These are phyloP conservation scores for Alnus glutinosa DNA, from an alignment of 306 rosid genomes.

Conservation along the genomic window DNA sequence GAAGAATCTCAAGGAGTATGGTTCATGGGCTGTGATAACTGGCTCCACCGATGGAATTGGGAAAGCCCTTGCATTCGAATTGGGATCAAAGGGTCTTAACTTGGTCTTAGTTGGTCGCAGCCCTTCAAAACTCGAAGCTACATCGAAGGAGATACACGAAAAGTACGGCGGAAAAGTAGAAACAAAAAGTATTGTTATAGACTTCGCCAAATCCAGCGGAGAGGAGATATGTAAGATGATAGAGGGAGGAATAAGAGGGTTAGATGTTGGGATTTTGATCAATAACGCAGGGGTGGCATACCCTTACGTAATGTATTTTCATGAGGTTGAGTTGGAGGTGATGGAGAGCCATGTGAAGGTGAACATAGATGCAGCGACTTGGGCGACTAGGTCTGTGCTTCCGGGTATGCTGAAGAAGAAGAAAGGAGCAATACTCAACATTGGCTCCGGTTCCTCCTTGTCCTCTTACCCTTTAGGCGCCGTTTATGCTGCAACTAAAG, in stretches of 20 bases:
- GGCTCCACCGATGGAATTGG: conserved; percentile 92
- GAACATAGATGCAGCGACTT: conserved; percentile 46
- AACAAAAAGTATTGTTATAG: conserved; percentile 30
- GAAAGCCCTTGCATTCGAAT: conserved; percentile 62
- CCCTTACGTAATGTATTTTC: conserved; percentile 53
- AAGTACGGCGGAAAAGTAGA: too few relatives aligned
- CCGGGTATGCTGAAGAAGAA: conserved; percentile 52
- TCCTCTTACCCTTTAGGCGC: conserved; percentile 51
- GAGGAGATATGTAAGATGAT: neutral
- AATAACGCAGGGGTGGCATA: conserved; percentile 75
- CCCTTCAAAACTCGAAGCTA: conserved; percentile 47
- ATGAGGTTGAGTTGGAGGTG: conserved; percentile 58
- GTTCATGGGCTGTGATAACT: conserved; percentile 77
- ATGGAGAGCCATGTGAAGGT: conserved; percentile 44
- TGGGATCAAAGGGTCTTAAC: conserved; percentile 65
- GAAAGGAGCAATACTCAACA: conserved; percentile 52
- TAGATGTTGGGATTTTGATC: conserved; percentile 51
- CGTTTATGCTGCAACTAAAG: conserved; percentile 52
- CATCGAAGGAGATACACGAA: conserved; percentile 39
- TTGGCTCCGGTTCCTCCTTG: conserved; percentile 54
- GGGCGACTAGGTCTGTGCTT: conserved; percentile 54
- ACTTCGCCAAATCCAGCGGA: conserved; percentile 29
- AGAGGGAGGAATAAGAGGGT: conserved; percentile 20
- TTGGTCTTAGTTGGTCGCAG: conserved; percentile 59
- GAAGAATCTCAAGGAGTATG: conserved; percentile 60